Conservation (phyloP, 2,329 filamentous ascomycete species). For the Botryotinia calthae region DNA sequence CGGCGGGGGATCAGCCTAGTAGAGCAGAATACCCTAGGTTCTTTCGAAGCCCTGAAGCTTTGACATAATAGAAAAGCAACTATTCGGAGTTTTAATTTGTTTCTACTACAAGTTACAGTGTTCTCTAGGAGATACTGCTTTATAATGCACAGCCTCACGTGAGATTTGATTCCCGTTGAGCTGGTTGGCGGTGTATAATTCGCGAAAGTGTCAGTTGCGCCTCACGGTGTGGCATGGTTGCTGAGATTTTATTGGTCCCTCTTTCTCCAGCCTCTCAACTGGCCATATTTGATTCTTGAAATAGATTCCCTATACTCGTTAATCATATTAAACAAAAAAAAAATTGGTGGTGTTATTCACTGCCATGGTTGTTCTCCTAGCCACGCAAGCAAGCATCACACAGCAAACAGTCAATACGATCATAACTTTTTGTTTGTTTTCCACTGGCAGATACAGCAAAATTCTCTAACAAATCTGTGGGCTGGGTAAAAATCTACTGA, state of each 20-base stretch:
- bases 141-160: neutral
- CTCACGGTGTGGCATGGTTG: neutral
- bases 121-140: neutral
- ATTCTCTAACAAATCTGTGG: neutral
- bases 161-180: neutral
- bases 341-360: neutral
- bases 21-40: neutral
- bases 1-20: neutral
- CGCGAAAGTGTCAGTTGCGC: neutral
- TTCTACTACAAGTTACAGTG: neutral
- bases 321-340: neutral
- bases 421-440: neutral
- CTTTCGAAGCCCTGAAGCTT: too few relatives aligned
- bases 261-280: neutral
- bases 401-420: neutral
- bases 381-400: neutral
- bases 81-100: neutral
- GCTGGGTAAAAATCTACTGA: neutral
- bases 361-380: neutral
- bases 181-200: neutral
- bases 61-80: neutral
- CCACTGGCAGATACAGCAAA: neutral
- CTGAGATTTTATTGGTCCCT: neutral
- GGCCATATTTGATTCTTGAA: neutral
- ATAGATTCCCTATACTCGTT: neutral